Base-by-base conservation (phyloP, 2,329 filamentous ascomycete genomes). In the Coniochaeta hoffmannii region DNA sequence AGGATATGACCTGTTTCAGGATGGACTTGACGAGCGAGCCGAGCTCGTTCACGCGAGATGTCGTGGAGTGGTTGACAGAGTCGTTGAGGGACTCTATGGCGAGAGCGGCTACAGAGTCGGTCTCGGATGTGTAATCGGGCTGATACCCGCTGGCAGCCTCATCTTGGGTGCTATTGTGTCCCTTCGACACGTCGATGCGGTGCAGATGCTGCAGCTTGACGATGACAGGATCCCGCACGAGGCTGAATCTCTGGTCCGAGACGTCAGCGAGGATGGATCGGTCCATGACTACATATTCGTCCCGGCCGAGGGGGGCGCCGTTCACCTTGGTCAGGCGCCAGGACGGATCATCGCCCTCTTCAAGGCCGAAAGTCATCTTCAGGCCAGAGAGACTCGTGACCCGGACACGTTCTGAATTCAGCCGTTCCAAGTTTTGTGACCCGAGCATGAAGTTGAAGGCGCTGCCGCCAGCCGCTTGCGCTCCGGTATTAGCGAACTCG, bases 201-300 rank as follows among this genome's bases (percentile, higher is more conserved):
- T 88, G 68, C 6, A 72, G 59, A 32, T 71, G 68, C 53, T 71
- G 69, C 38, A 71, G 61, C 59, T 68, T 71, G 28, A 65, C 66
- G 0, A 69, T 57, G 14, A 69, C 78, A 4, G 82, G 71, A 64
- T 96, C 89, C 50, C 88, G 83, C 26, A 92, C 77, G 28, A 89
- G 82, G 10, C 86, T 88, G 68, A 97, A 97, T 56, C 92, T 86
- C 14, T 91, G 89, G 69, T 97, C 93, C 22, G 83, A 82, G 34
- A 91, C 81, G 60, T 89, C 86, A 56, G 87, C 83, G 28, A 90
- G 84, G 26, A 93, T 81, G 56, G 90, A 85, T 24, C 88, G 83
- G 50, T 87, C 80, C 60, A 97, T 81, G 66, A 89, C 89, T 19
- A 97, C 84, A 60, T 87, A 89, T 70, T 97, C 93, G 65, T 97